Conservation (phyloP, 202 grass and related monocot genomes). For the Thinopyrum obtusiflorum region DNA sequence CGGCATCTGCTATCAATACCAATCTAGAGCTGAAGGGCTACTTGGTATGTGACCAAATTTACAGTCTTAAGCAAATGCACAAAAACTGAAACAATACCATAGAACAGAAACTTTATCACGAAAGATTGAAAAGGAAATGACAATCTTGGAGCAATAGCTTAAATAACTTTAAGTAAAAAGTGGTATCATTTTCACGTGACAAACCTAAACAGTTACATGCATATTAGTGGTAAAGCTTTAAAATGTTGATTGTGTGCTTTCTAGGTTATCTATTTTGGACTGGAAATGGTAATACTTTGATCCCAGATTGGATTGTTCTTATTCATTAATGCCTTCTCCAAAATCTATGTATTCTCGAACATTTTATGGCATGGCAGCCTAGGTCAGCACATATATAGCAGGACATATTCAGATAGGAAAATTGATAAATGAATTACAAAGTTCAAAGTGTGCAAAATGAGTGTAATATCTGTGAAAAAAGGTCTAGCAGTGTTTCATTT, state of each 20-base stretch:
- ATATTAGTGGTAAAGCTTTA: not conserved
- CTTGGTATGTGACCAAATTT: not conserved
- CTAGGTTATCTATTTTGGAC: not conserved
- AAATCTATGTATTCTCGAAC: not conserved
- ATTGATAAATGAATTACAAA: slow-evolving; percentile 11
- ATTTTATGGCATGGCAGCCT: not conserved
- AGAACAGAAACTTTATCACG: not conserved
- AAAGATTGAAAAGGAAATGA: not conserved
- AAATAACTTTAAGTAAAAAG: not conserved
- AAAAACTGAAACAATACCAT: slow-evolving; percentile 12
- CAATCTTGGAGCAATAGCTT: not conserved
- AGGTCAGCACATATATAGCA: slow-evolving; percentile 1
- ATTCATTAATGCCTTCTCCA: slow-evolving; percentile 7
- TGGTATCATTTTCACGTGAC: not conserved
- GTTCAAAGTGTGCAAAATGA: not conserved
- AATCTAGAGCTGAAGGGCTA: too few species aligned
- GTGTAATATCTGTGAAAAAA: slow-evolving; percentile 11
- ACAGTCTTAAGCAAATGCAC: not conserved
- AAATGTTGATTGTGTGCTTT: not conserved
- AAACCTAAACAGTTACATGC: not conserved
- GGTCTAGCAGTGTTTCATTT: not conserved
- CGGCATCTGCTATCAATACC: not conserved
- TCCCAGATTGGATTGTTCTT: slow-evolving; percentile 11
- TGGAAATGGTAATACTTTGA: not conserved
- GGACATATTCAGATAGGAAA: not conserved